Base-by-base conservation (phyloP, 169 alveolate species). In the Plasmodium berghei region DNA sequence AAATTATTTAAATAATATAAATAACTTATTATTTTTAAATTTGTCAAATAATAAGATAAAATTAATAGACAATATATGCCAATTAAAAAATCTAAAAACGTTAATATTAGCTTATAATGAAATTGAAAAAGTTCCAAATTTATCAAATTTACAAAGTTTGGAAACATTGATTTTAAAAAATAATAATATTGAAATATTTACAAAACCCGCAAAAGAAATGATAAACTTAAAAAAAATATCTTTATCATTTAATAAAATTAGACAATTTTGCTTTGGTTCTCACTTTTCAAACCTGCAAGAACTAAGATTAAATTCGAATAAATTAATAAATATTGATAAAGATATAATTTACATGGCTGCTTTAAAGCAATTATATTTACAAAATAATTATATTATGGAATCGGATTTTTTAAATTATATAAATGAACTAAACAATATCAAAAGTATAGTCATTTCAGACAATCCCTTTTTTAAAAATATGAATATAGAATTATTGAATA, bases 111-210 rank as follows among this genome's bases (percentile, higher is more conserved):
- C 89, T 49, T 72, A 72, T 61, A 75, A 75, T 64, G 77, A 61
- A 20, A 71, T 87, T 77, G 92, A 87, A 63, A 55, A 73, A 40
- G 94, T 93, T 72, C 94, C 94, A 10, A 91, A 73, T 70, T 77
- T 93, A n/a, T 70, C 71, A 62, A 80, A 85, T 49, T 73, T 93
- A 22, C 83, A 87, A 49, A 77, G 63, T 55, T 72, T 93, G 92
- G 96, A 93, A 66, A 87, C 91, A 59, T 54, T 93, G n/a, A 93
- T 93, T 52, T 74, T 93, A 46, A 91, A 93, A 58, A 91, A 91
- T 56, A 93, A 93, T 59, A 49, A 52, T 26, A 90, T 93, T 55
- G 95, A 91, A 34, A 73, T 66, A 1, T 77, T 93, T 45, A 71
- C 71, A 45, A 42, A 77, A 73, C 96, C 96, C 14, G 16, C 91